These are phyloP conservation scores for Pseudogymnoascus pannorum DNA, from an alignment of 2,329 filamentous ascomycete genomes.

Conservation along the genomic window DNA sequence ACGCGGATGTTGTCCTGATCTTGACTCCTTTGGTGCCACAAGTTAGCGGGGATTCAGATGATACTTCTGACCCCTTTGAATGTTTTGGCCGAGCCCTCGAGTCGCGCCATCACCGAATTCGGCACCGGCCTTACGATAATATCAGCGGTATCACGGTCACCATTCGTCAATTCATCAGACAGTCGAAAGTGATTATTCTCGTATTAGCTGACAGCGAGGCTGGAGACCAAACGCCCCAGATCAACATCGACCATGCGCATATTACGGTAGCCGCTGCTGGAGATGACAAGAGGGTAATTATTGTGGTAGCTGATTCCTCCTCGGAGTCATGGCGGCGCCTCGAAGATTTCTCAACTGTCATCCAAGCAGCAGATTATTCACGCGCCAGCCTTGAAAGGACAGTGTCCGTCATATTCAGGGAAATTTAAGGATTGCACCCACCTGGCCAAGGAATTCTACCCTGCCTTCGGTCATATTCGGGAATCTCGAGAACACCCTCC, in stretches of 20 bases:
- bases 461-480: slow-evolving; percentile 1
- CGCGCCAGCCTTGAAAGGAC: slow-evolving; percentile 41
- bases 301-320: slow-evolving; percentile 36
- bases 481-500: not conserved
- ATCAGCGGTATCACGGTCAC: slow-evolving; percentile 42
- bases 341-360: slow-evolving; percentile 41
- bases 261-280: slow-evolving; percentile 26
- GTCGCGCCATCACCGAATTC: slow-evolving; percentile 50
- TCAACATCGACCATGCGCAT: slow-evolving; percentile 16
- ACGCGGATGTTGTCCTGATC: slow-evolving; percentile 51
- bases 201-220: slow-evolving; percentile 38
- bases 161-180: slow-evolving; percentile 27
- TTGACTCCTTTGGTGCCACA: slow-evolving; percentile 51
- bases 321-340: not conserved
- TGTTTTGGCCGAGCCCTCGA: slow-evolving; percentile 58
- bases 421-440: slow-evolving; percentile 17
- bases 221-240: not conserved
- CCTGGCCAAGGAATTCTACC: not conserved
- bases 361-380: slow-evolving; percentile 44
- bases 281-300: slow-evolving; percentile 43
- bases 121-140: slow-evolving; percentile 60
- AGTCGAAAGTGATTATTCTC: slow-evolving; percentile 36
- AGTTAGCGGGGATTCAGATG: slow-evolving; percentile 34
- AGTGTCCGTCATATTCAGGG: slow-evolving; percentile 45
- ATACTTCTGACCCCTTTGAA: slow-evolving; percentile 62